Evolutionary conservation across 2,329 filamentous ascomycete genomes (phyloP).

Genomic region (Claviceps paspali): DNA sequence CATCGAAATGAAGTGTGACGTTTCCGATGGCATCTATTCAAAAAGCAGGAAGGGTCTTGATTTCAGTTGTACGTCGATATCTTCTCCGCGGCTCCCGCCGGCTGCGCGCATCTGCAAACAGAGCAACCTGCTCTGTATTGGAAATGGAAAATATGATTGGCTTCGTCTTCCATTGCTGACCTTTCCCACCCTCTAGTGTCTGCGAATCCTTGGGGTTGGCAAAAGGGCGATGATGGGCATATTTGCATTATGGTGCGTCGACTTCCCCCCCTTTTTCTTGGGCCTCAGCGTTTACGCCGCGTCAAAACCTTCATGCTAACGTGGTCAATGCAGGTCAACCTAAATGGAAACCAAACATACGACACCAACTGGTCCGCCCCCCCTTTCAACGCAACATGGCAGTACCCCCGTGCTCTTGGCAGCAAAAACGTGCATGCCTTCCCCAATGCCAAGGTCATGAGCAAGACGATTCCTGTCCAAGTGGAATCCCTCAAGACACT

Average conservation of each 20-base stretch:
- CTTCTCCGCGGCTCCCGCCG: neutral
- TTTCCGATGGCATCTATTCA: constrained; percentile 29
- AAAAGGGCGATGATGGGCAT: constrained; percentile 19
- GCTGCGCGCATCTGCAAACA: neutral
- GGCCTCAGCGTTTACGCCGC: no score
- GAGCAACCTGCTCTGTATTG: neutral
- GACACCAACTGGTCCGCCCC: constrained; percentile 29
- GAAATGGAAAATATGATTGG: neutral
- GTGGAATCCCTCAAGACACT: constrained; percentile 25
- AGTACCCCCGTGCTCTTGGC: constrained; percentile 24
- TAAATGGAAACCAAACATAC: constrained; percentile 29
- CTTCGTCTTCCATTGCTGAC: neutral
- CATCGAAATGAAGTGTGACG: constrained; percentile 24
- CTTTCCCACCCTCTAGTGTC: constrained; percentile 26
- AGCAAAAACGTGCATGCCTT: constrained; percentile 35
- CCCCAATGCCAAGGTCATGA: constrained; percentile 35
- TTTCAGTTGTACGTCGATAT: constrained; percentile 30
- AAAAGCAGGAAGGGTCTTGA: constrained; percentile 23
- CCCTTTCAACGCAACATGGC: constrained; percentile 36
- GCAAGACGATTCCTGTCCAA: constrained; percentile 25
- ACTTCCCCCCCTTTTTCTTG: no score
- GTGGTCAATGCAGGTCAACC: constrained; percentile 1
- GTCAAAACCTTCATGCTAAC: no score
- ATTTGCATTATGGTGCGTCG: constrained; percentile 35
- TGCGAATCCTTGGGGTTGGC: constrained; percentile 39